Conservation (phyloP, 805 yeast genomes). For the Nakazawaea holstii region DNA sequence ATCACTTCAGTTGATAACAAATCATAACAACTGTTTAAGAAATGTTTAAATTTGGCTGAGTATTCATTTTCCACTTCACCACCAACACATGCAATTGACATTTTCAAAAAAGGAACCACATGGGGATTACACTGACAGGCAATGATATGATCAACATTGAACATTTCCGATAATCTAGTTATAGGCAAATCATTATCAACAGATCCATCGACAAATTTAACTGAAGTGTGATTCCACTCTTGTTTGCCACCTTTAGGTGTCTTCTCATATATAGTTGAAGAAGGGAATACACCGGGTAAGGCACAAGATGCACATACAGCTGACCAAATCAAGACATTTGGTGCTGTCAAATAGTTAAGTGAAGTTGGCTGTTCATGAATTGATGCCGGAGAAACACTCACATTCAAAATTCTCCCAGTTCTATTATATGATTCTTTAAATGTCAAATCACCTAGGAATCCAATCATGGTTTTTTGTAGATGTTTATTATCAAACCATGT, state of each 20-base stretch:
- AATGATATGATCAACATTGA: slow-evolving; percentile 93
- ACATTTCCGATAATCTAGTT: slow-evolving; percentile 88
- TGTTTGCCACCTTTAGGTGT: slow-evolving; percentile 65
- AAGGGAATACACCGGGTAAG: slow-evolving; percentile 85
- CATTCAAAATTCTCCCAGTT: slow-evolving; percentile 88
- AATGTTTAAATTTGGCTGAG: slow-evolving; percentile 47
- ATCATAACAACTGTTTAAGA: slow-evolving; percentile 49
- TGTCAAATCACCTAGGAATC: slow-evolving; percentile 81
- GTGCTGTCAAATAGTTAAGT: slow-evolving; percentile 74
- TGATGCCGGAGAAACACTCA: slow-evolving; percentile 90
- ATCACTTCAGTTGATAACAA: slow-evolving; percentile 64
- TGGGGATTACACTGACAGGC: slow-evolving; percentile 98
- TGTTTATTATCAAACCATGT: slow-evolving; percentile 81
- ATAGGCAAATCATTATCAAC: slow-evolving; percentile 93
- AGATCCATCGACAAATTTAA: slow-evolving; percentile 91
- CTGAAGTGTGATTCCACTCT: slow-evolving; percentile 76
- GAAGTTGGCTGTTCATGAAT: slow-evolving; percentile 87
- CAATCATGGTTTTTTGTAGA: slow-evolving; percentile 67
- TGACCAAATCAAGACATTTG: slow-evolving; percentile 78
- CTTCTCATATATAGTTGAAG: slow-evolving; percentile 81
- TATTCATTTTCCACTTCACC: slow-evolving; percentile 61
- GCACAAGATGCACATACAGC: slow-evolving; percentile 94
- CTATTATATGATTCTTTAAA: slow-evolving; percentile 92
- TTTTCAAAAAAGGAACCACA: slow-evolving; percentile 78
- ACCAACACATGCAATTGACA: slow-evolving; percentile 63